Evolutionary conservation across 176 grass and related monocot genomes (phyloP).

Genomic region (Musa beccarii): DNA sequence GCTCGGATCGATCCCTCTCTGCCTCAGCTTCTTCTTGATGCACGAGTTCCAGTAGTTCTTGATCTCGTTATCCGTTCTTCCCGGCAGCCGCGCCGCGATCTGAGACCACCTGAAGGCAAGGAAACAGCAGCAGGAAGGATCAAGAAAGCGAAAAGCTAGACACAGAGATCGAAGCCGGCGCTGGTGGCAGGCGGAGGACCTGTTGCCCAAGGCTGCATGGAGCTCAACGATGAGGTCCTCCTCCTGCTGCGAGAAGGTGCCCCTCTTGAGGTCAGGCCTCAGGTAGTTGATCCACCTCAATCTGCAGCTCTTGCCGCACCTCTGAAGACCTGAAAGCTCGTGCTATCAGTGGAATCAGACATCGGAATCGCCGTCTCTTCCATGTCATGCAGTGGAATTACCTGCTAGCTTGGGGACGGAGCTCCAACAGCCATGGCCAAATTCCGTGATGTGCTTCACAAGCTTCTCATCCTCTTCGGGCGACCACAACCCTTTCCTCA

Average conservation of each 20-base stretch:
- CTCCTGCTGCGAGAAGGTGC: conserved; percentile 8
- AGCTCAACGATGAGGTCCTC: conserved; percentile 6
- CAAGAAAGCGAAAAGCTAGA: background rate
- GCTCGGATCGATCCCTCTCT: background rate
- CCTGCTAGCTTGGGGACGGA: no score
- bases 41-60: conserved; percentile 12
- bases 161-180: background rate
- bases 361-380: no score
- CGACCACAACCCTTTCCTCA: no score
- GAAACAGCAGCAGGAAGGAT: background rate
- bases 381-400: no score
- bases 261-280: conserved; percentile 9
- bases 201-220: conserved; percentile 3
- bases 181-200: background rate
- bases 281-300: conserved; percentile 8
- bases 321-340: background rate
- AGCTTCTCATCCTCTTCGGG: no score
- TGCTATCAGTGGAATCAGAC: no score
- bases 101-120: conserved; percentile 1
- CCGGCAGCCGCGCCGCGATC: background rate
- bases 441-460: no score
- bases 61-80: conserved; percentile 6
- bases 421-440: no score
- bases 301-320: conserved; percentile 10
- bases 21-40: conserved; percentile 10